These are phyloP conservation scores for Lentinula raphanica DNA, from an alignment of 768 basidiomycete species.

Conservation along the genomic window DNA sequence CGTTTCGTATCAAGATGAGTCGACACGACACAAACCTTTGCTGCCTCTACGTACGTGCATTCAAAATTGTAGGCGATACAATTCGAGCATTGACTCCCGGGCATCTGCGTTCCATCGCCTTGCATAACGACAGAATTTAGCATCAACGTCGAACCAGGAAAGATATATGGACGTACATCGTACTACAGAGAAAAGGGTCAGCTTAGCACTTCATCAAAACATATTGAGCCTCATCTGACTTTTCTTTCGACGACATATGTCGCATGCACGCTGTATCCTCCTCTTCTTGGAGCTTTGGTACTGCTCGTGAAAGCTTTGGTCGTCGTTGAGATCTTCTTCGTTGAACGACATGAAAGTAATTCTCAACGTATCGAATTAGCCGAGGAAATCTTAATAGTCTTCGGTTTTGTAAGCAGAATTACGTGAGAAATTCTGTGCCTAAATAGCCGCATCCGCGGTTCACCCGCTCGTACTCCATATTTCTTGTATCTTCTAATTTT, in stretches of 20 bases:
- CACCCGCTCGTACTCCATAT: too few relatives aligned
- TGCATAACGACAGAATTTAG: too few relatives aligned
- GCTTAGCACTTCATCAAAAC: not conserved
- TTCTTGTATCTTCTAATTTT: too few relatives aligned
- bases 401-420: not conserved
- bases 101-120: constrained; percentile 73
- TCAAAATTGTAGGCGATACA: constrained; percentile 58
- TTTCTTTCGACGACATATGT: constrained; percentile 81
- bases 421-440: not conserved
- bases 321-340: constrained; percentile 59
- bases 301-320: constrained; percentile 20
- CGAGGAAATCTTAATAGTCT: not conserved
- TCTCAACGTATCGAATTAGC: not conserved
- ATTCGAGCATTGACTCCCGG: constrained; percentile 61
- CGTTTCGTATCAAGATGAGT: not conserved
- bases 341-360: constrained; percentile 50
- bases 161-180: constrained; percentile 56
- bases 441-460: not conserved
- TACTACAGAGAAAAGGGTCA: constrained; percentile 35
- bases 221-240: constrained; percentile 36
- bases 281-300: constrained; percentile 54
- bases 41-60: constrained; percentile 67
- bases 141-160: not conserved
- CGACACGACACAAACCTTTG: constrained; percentile 47
- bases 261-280: constrained; percentile 74